Percentiles rank a stretch among this genome's conserved stretches.
Evolutionary conservation across 2,329 filamentous ascomycete species (phyloP).

Genomic region (Cladophialophora yegresii): DNA sequence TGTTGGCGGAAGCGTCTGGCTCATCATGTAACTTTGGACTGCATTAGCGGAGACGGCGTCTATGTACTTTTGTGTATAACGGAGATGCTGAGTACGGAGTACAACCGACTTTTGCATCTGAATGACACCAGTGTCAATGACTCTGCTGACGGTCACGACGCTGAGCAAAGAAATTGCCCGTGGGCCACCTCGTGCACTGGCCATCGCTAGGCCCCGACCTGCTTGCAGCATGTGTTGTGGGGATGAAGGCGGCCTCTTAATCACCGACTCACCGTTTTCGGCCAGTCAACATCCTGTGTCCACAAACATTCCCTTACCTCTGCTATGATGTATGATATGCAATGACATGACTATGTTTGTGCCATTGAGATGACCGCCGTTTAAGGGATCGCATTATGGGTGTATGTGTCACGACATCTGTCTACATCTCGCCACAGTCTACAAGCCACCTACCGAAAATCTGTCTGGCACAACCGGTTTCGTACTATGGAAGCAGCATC

Average conservation of each 20-base stretch:
- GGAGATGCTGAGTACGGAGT: too few relatives aligned
- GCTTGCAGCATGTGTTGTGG: constrained; percentile 4
- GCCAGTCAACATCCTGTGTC: constrained; percentile 14
- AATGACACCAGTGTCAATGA: not conserved
- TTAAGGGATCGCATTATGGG: not conserved
- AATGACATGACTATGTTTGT: constrained; percentile 4
- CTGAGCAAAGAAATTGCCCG: not conserved
- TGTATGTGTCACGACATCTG: not conserved
- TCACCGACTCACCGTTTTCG: constrained; percentile 19
- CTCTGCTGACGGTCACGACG: too few relatives aligned
- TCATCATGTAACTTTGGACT: constrained; percentile 36
- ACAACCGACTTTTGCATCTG: not conserved
- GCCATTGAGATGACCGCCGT: not conserved
- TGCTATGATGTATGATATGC: not conserved
- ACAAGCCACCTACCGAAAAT: not conserved
- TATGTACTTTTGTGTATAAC: not conserved
- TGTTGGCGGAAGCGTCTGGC: constrained; percentile 40
- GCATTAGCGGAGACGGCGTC: not conserved
- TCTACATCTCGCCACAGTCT: not conserved
- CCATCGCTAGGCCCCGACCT: too few relatives aligned
- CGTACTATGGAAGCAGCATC: constrained; percentile 7
- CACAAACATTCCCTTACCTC: constrained; percentile 1
- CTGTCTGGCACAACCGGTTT: not conserved
- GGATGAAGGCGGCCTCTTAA: constrained; percentile 9
- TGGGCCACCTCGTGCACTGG: too few relatives aligned